Evolutionary conservation across 108 stramenopile species (phyloP).

Genomic region (Fistulifera pelliculosa): DNA sequence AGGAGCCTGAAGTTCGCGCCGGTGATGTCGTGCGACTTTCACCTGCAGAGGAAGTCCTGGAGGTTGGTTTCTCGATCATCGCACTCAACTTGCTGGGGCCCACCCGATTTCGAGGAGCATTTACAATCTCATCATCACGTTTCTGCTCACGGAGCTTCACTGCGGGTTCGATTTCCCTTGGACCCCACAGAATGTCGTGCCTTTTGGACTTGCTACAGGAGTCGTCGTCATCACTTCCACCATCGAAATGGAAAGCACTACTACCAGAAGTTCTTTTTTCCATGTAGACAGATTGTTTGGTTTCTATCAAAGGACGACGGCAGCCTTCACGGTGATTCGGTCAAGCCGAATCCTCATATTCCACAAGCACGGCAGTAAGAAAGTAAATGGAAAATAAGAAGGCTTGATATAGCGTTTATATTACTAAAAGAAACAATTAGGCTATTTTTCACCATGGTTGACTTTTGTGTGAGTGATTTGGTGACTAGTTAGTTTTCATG

Average conservation of each 20-base stretch:
- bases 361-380: slow-evolving; percentile 2
- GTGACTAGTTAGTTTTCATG: no score
- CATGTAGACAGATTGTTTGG: slow-evolving; percentile 14
- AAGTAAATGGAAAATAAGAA: no score
- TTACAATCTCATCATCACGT: slow-evolving; percentile 17
- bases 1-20: slow-evolving; percentile 9
- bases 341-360: slow-evolving; percentile 2
- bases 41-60: slow-evolving; percentile 12
- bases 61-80: slow-evolving; percentile 11
- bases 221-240: slow-evolving; percentile 15
- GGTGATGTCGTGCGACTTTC: slow-evolving; percentile 9
- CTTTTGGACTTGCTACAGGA: slow-evolving; percentile 15
- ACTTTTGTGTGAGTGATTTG: no score
- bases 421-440: no score
- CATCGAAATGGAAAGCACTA: slow-evolving; percentile 15
- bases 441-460: no score
- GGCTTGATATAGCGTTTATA: no score
- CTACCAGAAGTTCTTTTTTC: slow-evolving; percentile 19
- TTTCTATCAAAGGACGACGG: slow-evolving; percentile 11
- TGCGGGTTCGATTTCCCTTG: slow-evolving; percentile 17
- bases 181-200: slow-evolving; percentile 15
- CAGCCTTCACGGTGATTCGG: slow-evolving; percentile 10
- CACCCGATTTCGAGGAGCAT: slow-evolving; percentile 12
- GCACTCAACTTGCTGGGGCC: slow-evolving; percentile 10
- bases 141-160: slow-evolving; percentile 13